phyloP scores from a whole-genome alignment of 768 basidiomycete genomes.

The Boletus tomentosulus region DNA sequence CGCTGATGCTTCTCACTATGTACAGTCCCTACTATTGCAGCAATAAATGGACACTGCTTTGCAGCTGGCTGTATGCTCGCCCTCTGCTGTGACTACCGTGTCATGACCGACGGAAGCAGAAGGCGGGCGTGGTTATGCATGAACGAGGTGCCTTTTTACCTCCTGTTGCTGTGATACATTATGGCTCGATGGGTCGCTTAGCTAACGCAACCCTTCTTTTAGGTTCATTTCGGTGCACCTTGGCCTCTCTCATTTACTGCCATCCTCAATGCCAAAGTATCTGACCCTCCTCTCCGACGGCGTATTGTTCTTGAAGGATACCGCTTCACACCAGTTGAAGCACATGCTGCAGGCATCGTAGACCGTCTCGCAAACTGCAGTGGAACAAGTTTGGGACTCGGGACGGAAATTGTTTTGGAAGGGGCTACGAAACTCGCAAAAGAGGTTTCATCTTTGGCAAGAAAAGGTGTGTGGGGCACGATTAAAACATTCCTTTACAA shows the following conservation, averaged over 20 bases:
- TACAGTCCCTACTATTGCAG: slow-evolving; percentile 72
- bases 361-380: slow-evolving; percentile 49
- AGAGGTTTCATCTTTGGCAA: slow-evolving; percentile 46
- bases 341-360: slow-evolving; percentile 59
- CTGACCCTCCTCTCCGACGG: slow-evolving; percentile 53
- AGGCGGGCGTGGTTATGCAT: slow-evolving; percentile 85
- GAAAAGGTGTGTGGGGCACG: slow-evolving; percentile 64
- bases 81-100: slow-evolving; percentile 80
- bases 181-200: neutral
- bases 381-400: slow-evolving; percentile 43
- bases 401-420: slow-evolving; percentile 54
- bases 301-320: slow-evolving; percentile 79
- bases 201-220: neutral
- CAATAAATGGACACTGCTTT: slow-evolving; percentile 82
- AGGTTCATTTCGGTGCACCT: slow-evolving; percentile 80
- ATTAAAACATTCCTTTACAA: slow-evolving; percentile 65
- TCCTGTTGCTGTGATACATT: neutral
- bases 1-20: slow-evolving; percentile 1
- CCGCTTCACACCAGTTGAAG: slow-evolving; percentile 71
- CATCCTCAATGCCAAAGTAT: slow-evolving; percentile 61
- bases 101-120: slow-evolving; percentile 79
- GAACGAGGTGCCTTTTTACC: slow-evolving; percentile 64
- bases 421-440: slow-evolving; percentile 64
- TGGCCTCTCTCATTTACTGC: slow-evolving; percentile 72
- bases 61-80: slow-evolving; percentile 81